phyloP scores from a whole-genome alignment of 2,329 filamentous ascomycete genomes.

The Pseudogymnoascus sp. region DNA sequence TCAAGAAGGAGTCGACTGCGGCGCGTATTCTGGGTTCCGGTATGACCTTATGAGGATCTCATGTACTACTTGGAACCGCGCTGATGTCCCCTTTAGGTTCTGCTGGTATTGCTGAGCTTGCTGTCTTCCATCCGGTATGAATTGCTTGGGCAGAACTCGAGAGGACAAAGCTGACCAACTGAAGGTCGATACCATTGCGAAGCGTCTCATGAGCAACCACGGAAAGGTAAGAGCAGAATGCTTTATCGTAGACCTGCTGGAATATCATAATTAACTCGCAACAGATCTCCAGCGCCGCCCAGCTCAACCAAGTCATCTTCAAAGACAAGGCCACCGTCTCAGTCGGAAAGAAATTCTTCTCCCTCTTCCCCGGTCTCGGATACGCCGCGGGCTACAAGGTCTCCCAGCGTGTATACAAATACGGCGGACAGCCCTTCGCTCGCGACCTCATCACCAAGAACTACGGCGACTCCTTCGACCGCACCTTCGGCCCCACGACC shows the following conservation, averaged over 20 bases:
- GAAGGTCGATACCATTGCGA: slow-evolving; percentile 94
- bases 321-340: slow-evolving; percentile 72
- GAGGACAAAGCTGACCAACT: slow-evolving; percentile 23
- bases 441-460: slow-evolving; percentile 78
- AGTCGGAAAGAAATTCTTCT: slow-evolving; percentile 72
- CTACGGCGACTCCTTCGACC: slow-evolving; percentile 76
- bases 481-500: slow-evolving; percentile 87
- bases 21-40: slow-evolving; percentile 88
- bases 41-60: slow-evolving; percentile 33
- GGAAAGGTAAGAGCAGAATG: slow-evolving; percentile 46
- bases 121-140: slow-evolving; percentile 81
- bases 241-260: too few species aligned
- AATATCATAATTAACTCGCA: slow-evolving; percentile 8
- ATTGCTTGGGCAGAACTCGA: slow-evolving; percentile 9
- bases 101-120: slow-evolving; percentile 85
- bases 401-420: slow-evolving; percentile 96
- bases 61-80: background rate
- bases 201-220: slow-evolving; percentile 98
- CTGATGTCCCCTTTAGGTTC: slow-evolving; percentile 51
- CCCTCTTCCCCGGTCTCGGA: slow-evolving; percentile 90
- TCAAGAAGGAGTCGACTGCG: slow-evolving; percentile 79
- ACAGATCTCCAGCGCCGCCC: slow-evolving; percentile 47
- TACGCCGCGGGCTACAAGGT: slow-evolving; percentile 98
- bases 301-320: slow-evolving; percentile 90
- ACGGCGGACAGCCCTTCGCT: slow-evolving; percentile 91